Percentiles rank a stretch among this genome's conserved stretches.
phyloP scores from a whole-genome alignment of 2,329 filamentous ascomycete species.

The Fusarium torulosum region DNA sequence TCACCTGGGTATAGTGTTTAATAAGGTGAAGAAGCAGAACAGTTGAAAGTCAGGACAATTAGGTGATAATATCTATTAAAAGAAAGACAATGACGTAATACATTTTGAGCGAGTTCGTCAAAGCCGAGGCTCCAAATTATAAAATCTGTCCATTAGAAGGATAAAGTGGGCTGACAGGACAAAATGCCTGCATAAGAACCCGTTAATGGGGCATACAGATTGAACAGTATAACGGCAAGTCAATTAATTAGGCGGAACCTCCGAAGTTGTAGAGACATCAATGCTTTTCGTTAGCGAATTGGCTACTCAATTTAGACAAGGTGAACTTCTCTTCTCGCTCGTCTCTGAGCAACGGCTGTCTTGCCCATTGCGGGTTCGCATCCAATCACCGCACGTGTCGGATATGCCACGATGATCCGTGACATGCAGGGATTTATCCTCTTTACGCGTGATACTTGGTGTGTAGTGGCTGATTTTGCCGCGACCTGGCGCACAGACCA shows the following conservation, averaged over 20 bases:
- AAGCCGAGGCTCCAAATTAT: constrained; percentile 16
- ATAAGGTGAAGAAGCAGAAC: not conserved
- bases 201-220: constrained; percentile 20
- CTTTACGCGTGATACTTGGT: constrained; percentile 16
- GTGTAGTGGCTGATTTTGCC: constrained; percentile 32
- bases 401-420: constrained; percentile 8
- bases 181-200: constrained; percentile 13
- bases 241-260: not conserved
- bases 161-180: constrained; percentile 37
- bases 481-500: constrained; percentile 45
- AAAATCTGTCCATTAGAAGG: constrained; percentile 9
- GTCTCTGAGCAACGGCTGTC: constrained; percentile 27
- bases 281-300: constrained; percentile 27
- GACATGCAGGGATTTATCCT: not conserved
- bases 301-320: constrained; percentile 33
- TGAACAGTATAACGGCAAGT: constrained; percentile 7
- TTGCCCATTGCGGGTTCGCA: constrained; percentile 7
- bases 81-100: constrained; percentile 46
- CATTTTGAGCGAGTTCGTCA: constrained; percentile 9
- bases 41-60: constrained; percentile 1
- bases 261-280: not conserved
- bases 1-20: not conserved
- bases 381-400: constrained; percentile 34
- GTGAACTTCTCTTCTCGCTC: not conserved
- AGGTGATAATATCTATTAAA: constrained; percentile 14